phyloP scores from a whole-genome alignment of 176 grass and related monocot genomes.

The Otatea glauca region DNA sequence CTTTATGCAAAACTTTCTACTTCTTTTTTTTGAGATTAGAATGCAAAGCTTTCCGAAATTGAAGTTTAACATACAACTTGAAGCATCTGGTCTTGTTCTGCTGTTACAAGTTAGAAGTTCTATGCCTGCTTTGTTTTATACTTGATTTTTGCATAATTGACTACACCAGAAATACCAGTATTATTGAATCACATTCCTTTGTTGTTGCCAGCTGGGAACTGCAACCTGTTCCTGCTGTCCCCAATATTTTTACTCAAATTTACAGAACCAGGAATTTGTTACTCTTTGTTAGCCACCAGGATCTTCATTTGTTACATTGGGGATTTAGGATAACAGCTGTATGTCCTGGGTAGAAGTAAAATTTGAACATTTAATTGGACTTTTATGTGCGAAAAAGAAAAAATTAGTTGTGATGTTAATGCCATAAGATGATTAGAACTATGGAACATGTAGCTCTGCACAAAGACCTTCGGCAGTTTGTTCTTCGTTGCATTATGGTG shows the following conservation, averaged over 20 bases:
- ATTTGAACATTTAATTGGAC: neutral
- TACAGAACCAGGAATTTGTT: neutral
- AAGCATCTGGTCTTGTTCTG: neutral
- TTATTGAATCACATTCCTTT: neutral
- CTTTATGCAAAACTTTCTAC: neutral
- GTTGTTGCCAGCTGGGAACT: neutral
- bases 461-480: conserved; percentile 4
- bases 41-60: neutral
- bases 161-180: conserved; percentile 11
- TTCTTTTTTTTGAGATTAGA: too few species aligned
- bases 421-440: conserved; percentile 11
- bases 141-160: neutral
- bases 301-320: conserved; percentile 17
- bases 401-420: conserved; percentile 4
- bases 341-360: neutral
- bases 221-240: neutral
- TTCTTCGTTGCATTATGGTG: conserved; percentile 13
- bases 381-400: conserved; percentile 23
- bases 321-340: neutral
- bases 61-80: neutral
- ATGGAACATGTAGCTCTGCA: neutral
- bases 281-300: neutral
- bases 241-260: neutral
- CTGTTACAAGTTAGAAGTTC: neutral
- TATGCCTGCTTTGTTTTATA: neutral